A percentile compares a stretch with the other conserved stretches of the same genome.
These are phyloP conservation scores for Amphicarpaea edgeworthii DNA, from an alignment of 306 rosid species.

Conservation along the genomic window DNA sequence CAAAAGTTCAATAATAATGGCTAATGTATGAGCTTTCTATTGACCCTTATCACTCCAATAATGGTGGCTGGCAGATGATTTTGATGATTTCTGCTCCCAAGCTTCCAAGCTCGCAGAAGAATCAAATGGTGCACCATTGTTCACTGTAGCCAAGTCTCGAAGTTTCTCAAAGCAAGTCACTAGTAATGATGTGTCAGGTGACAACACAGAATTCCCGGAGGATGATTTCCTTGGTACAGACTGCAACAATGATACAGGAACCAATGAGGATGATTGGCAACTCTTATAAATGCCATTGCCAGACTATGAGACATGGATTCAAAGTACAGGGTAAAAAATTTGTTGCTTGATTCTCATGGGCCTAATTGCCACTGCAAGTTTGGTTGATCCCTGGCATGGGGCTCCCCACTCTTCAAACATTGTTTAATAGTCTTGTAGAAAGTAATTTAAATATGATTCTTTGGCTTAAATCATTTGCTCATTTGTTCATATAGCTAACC, in stretches of 20 bases:
- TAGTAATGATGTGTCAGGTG: slow-evolving; percentile 49
- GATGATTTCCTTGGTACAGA: slow-evolving; percentile 52
- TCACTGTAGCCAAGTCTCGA: slow-evolving; percentile 75
- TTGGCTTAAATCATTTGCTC: slow-evolving; percentile 49
- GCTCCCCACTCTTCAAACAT: slow-evolving; percentile 10
- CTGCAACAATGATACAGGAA: slow-evolving; percentile 50
- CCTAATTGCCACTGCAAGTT: slow-evolving; percentile 36
- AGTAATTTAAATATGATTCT: slow-evolving; percentile 52
- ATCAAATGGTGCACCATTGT: slow-evolving; percentile 91
- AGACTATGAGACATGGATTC: slow-evolving; percentile 5
- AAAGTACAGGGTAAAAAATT: slow-evolving; percentile 12
- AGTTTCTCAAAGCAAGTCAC: slow-evolving; percentile 55
- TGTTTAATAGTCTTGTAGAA: slow-evolving; percentile 49
- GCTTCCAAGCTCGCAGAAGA: slow-evolving; percentile 84
- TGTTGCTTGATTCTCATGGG: slow-evolving; percentile 39
- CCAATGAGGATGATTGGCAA: slow-evolving; percentile 90
- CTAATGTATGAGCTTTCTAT: slow-evolving; percentile 27
- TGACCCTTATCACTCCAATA: slow-evolving; percentile 32
- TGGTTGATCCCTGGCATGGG: slow-evolving; percentile 35
- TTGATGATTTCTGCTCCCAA: slow-evolving; percentile 78
- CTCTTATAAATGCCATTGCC: slow-evolving; percentile 58
- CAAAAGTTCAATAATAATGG: slow-evolving; percentile 1
- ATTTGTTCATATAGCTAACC: slow-evolving; percentile 53
- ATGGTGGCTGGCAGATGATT: slow-evolving; percentile 68
- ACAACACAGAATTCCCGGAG: slow-evolving; percentile 43